These are phyloP conservation scores for Bothriochloa decipiens DNA, from an alignment of 176 grass and related monocot genomes.

Conservation along the genomic window DNA sequence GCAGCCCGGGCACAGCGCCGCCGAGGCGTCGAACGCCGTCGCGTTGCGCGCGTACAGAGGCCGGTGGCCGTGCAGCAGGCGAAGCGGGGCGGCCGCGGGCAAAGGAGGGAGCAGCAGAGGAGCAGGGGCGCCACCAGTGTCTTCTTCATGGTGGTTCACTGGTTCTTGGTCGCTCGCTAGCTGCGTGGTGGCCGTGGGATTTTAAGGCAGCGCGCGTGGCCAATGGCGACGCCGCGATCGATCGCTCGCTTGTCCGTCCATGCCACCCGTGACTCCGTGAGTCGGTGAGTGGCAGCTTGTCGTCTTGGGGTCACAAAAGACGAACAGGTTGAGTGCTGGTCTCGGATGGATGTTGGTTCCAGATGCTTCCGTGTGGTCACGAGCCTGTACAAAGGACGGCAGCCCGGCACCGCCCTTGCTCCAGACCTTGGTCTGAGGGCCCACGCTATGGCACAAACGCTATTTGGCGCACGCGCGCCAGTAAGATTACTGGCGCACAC, in stretches of 20 bases:
- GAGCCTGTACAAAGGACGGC: too few relatives aligned
- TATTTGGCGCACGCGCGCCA: too few relatives aligned
- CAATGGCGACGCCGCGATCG: neutral
- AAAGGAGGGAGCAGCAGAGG: neutral
- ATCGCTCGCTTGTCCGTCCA: neutral
- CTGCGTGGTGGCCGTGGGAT: neutral
- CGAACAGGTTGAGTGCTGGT: neutral
- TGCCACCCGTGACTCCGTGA: conserved; percentile 28
- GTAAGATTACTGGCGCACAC: too few relatives aligned
- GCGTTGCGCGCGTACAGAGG: conserved; percentile 29
- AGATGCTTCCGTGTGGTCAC: too few relatives aligned
- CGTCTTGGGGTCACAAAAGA: neutral
- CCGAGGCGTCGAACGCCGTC: conserved; percentile 45
- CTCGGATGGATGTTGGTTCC: too few relatives aligned
- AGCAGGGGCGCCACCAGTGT: neutral
- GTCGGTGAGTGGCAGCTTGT: conserved; percentile 9
- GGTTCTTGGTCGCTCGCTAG: neutral
- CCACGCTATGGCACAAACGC: too few relatives aligned
- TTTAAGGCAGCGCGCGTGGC: neutral
- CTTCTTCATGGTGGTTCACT: neutral
- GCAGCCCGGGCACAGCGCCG: conserved; percentile 51
- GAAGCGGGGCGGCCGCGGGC: neutral
- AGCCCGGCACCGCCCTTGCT: too few relatives aligned
- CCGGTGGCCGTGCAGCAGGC: neutral
- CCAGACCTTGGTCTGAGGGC: too few relatives aligned